Conservation (phyloP, 305 asterid genomes). For the Solanum hybrid region DNA sequence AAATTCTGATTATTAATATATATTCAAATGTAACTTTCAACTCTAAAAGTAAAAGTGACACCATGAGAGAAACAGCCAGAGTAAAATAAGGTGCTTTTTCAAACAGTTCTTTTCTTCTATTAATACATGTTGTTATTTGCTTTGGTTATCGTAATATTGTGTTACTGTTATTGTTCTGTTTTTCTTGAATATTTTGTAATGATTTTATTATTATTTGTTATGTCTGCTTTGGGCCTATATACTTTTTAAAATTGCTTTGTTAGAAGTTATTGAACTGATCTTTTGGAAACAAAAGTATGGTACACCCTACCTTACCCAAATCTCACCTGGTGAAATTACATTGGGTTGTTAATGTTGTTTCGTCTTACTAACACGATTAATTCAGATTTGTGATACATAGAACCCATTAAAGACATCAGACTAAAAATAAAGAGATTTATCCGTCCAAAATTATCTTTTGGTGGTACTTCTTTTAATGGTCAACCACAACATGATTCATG, state of each 20-base stretch:
- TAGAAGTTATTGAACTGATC: not conserved
- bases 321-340: not conserved
- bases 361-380: not conserved
- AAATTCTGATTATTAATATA: not conserved
- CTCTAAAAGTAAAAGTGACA: not conserved
- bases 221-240: not conserved
- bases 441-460: not conserved
- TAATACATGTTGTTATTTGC: not conserved
- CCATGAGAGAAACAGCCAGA: not conserved
- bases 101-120: not conserved
- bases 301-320: not conserved
- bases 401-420: not conserved
- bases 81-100: not conserved
- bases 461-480: not conserved
- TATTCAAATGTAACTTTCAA: not conserved
- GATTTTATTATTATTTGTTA: not conserved
- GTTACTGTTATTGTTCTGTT: no score
- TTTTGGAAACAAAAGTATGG: accelerated
- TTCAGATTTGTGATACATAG: not conserved
- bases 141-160: not conserved
- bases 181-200: not conserved
- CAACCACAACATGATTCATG: conserved; percentile 13
- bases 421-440: not conserved
- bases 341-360: not conserved
- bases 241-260: not conserved